phyloP scores from a whole-genome alignment of 2,329 filamentous ascomycete species.

The Parastagonospora nodorum region DNA sequence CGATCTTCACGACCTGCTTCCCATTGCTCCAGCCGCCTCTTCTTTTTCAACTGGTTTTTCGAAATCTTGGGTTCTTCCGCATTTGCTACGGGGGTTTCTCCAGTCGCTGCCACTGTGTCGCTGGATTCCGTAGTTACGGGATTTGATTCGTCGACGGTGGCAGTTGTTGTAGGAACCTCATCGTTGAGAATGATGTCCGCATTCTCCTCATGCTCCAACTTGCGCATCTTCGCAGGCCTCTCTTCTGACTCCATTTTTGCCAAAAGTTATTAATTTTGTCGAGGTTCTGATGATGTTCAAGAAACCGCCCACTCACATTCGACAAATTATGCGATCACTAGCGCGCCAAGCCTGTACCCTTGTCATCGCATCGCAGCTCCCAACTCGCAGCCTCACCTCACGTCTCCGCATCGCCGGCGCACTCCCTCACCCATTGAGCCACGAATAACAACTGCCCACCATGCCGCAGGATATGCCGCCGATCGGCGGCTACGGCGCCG shows the following conservation, averaged over 20 bases:
- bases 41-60: constrained; percentile 85
- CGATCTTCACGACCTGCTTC: constrained; percentile 69
- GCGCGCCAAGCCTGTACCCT: constrained; percentile 33
- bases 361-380: constrained; percentile 20
- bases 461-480: constrained; percentile 99
- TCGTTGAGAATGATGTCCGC: constrained; percentile 9
- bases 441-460: constrained; percentile 46
- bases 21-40: constrained; percentile 73
- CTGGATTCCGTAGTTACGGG: constrained; percentile 16
- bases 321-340: constrained; percentile 36
- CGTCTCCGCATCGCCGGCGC: constrained; percentile 30
- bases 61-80: constrained; percentile 59
- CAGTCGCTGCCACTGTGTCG: constrained; percentile 7
- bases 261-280: not conserved
- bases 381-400: constrained; percentile 31
- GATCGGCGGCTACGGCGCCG: constrained; percentile 87
- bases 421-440: constrained; percentile 34
- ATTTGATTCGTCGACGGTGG: constrained; percentile 14
- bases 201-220: constrained; percentile 49
- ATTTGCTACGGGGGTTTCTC: constrained; percentile 7
- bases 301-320: constrained; percentile 25
- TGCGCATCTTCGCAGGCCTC: constrained; percentile 60
- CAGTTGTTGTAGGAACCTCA: constrained; percentile 12
- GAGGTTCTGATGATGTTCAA: constrained; percentile 6
- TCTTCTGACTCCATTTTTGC: constrained; percentile 60